Evolutionary conservation across 441 rosid species (phyloP).

Genomic region (Macaranga tanarius): DNA sequence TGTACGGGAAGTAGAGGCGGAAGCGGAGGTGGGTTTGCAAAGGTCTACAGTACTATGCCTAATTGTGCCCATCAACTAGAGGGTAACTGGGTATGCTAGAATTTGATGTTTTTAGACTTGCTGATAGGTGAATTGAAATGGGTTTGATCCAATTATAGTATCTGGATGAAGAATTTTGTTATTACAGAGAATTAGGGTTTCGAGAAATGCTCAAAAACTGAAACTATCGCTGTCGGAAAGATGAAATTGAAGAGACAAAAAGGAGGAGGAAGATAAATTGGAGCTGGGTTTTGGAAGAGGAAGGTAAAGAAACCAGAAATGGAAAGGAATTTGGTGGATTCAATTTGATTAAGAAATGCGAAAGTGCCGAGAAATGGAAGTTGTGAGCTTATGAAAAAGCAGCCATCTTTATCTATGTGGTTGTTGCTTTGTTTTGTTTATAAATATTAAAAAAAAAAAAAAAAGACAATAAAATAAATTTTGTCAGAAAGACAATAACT

Average conservation of each 20-base stretch:
- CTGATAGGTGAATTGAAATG: slow-evolving; percentile 10
- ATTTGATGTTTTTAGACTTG: neutral
- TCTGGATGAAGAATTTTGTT: neutral
- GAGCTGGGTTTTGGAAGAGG: slow-evolving; percentile 8
- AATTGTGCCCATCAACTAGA: slow-evolving; percentile 58
- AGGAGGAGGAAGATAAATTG: neutral
- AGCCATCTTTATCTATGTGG: neutral
- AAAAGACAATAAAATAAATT: too few relatives aligned
- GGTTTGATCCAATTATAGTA: slow-evolving; percentile 1
- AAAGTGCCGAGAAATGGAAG: neutral
- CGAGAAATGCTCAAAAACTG: neutral
- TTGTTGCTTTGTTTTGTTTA: neutral
- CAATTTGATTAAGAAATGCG: slow-evolving; percentile 3
- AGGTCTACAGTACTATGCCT: slow-evolving; percentile 43
- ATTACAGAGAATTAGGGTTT: slow-evolving; percentile 16
- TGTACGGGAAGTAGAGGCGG: slow-evolving; percentile 63
- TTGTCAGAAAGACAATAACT: neutral
- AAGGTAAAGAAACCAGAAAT: neutral
- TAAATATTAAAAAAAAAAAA: neutral
- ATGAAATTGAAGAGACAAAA: neutral
- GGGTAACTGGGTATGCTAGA: neutral
- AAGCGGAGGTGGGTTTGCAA: slow-evolving; percentile 33
- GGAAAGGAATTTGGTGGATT: neutral
- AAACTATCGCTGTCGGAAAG: neutral
- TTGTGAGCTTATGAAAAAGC: neutral